phyloP scores from a whole-genome alignment of 108 stramenopile genomes.

The Cylindrotheca closterium region DNA sequence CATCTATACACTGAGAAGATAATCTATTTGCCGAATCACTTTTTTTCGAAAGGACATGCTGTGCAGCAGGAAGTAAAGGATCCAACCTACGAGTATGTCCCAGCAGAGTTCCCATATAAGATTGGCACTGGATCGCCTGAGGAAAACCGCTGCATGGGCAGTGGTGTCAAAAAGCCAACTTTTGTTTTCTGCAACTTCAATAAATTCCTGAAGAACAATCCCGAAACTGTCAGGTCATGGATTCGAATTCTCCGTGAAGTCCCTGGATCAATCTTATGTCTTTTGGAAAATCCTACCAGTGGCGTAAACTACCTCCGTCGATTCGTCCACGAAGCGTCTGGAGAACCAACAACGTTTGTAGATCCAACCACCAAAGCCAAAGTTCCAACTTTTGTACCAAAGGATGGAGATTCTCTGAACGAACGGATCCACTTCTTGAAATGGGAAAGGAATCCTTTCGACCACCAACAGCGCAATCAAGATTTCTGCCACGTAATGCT shows the following conservation, averaged over 20 bases:
- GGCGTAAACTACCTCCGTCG: constrained; percentile 63
- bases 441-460: constrained; percentile 84
- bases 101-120: constrained; percentile 44
- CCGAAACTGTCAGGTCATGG: constrained; percentile 80
- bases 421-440: constrained; percentile 72
- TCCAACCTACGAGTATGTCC: constrained; percentile 60
- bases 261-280: constrained; percentile 74
- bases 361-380: constrained; percentile 20
- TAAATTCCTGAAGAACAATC: constrained; percentile 85
- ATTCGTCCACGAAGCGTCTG: constrained; percentile 61
- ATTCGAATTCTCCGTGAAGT: constrained; percentile 73
- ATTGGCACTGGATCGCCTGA: constrained; percentile 73
- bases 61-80: constrained; percentile 61
- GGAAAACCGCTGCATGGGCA: constrained; percentile 70
- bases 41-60: constrained; percentile 86
- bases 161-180: constrained; percentile 22
- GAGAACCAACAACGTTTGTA: constrained; percentile 26
- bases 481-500: constrained; percentile 86
- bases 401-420: constrained; percentile 57
- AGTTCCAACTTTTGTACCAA: constrained; percentile 34
- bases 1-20: constrained; percentile 76
- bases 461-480: constrained; percentile 73
- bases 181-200: constrained; percentile 89
- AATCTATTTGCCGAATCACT: constrained; percentile 82
- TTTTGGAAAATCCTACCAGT: constrained; percentile 71